A percentile compares a stretch with the other conserved stretches of the same genome.
These are phyloP conservation scores for Falciphora oryzae DNA, from an alignment of 2,329 filamentous ascomycete genomes.

Conservation along the genomic window DNA sequence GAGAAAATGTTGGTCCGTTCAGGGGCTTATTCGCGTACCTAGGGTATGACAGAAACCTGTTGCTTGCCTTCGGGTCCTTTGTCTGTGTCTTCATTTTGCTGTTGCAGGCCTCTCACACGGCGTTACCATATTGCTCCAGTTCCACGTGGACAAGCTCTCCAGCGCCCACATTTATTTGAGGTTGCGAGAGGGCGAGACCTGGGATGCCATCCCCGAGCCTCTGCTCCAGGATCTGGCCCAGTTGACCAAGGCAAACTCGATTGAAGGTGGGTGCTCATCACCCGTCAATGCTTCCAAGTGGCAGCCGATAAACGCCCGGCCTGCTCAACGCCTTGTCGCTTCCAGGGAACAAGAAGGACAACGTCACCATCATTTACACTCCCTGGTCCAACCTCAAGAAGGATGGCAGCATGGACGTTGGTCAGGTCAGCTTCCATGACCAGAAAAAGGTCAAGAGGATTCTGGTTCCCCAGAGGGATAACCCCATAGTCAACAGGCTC, in stretches of 20 bases:
- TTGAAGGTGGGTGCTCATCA: slow-evolving; percentile 61
- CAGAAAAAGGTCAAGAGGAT: slow-evolving; percentile 77
- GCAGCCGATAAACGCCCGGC: not conserved
- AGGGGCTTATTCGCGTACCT: too few relatives aligned
- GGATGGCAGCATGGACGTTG: slow-evolving; percentile 89
- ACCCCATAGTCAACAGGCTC: slow-evolving; percentile 89
- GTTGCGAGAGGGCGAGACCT: slow-evolving; percentile 68
- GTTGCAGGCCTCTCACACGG: not conserved
- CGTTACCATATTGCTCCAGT: slow-evolving; percentile 44
- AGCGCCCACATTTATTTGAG: slow-evolving; percentile 95
- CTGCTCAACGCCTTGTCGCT: not conserved
- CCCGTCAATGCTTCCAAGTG: not conserved
- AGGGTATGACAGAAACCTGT: too few relatives aligned
- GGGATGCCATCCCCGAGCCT: slow-evolving; percentile 72
- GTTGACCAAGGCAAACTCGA: slow-evolving; percentile 96
- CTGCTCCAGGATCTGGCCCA: slow-evolving; percentile 88
- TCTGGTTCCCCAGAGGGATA: slow-evolving; percentile 74
- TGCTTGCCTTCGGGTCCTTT: not conserved
- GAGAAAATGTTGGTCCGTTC: too few relatives aligned
- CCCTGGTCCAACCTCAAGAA: slow-evolving; percentile 94
- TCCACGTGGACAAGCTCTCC: slow-evolving; percentile 96
- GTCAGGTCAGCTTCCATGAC: slow-evolving; percentile 94
- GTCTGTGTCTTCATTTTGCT: not conserved
- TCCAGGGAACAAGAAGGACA: slow-evolving; percentile 95
- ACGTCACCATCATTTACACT: slow-evolving; percentile 93